Conservation (phyloP, 2,329 filamentous ascomycete genomes). For the Alternaria metachromatica region DNA sequence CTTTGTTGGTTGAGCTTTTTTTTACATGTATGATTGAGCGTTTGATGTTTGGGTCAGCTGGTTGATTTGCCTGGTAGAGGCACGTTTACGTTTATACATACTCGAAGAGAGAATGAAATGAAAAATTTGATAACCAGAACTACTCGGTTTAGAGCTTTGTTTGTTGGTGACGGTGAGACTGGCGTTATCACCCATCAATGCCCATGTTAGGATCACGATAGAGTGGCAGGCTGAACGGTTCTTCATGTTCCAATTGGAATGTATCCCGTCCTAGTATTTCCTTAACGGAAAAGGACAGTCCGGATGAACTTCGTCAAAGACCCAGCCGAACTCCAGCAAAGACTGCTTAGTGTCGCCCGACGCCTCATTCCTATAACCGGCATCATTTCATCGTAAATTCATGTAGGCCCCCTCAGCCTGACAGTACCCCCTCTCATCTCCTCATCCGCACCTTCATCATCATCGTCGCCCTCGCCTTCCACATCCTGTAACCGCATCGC, state of each 20-base stretch:
- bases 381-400: neutral
- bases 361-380: neutral
- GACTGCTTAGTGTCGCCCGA: neutral
- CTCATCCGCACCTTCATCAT: neutral
- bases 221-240: neutral
- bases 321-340: neutral
- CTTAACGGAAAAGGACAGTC: neutral
- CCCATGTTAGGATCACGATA: no score
- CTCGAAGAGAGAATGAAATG: neutral
- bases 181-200: neutral
- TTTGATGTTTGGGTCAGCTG: neutral
- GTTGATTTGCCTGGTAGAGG: neutral
- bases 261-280: neutral
- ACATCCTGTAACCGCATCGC: slow-evolving; percentile 41
- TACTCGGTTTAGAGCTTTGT: neutral
- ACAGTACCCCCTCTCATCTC: slow-evolving; percentile 15
- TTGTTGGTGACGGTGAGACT: neutral
- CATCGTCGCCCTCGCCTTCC: slow-evolving; percentile 14
- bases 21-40: neutral
- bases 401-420: slow-evolving; percentile 2
- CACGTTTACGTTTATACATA: neutral
- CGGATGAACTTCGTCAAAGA: neutral
- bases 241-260: neutral
- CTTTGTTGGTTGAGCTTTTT: neutral
- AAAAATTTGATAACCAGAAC: neutral